Conservation (phyloP, 2,329 filamentous ascomycete genomes). For the Fusarium decemcellulare region DNA sequence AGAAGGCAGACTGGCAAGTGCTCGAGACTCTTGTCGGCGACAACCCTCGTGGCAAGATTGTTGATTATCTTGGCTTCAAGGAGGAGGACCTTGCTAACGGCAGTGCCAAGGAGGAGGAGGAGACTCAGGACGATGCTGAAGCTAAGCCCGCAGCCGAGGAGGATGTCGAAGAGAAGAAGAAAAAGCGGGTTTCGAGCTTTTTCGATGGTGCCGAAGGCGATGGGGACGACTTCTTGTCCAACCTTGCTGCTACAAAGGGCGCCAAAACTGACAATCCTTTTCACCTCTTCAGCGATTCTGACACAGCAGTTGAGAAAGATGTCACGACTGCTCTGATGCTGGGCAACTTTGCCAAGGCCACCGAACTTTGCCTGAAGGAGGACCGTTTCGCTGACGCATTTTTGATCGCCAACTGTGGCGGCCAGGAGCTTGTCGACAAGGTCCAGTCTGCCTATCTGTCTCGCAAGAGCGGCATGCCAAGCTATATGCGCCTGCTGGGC, state of each 20-base stretch:
- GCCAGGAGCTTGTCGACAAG: slow-evolving; percentile 93
- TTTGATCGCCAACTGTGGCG: slow-evolving; percentile 97
- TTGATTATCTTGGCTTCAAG: slow-evolving; percentile 91
- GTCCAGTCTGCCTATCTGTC: slow-evolving; percentile 93
- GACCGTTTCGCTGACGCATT: slow-evolving; percentile 95
- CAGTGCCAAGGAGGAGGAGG: slow-evolving; percentile 52
- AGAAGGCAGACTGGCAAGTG: slow-evolving; percentile 96
- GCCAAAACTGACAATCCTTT: slow-evolving; percentile 96
- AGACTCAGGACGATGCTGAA: slow-evolving; percentile 39
- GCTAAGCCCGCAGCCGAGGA: slow-evolving; percentile 49
- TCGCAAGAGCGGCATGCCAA: slow-evolving; percentile 85
- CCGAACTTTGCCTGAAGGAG: slow-evolving; percentile 90
- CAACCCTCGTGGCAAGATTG: slow-evolving; percentile 87
- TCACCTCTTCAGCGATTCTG: slow-evolving; percentile 86
- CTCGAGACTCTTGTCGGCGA: slow-evolving; percentile 89
- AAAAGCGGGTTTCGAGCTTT: slow-evolving; percentile 80
- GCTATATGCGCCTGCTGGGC: slow-evolving; percentile 90
- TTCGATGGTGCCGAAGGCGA: slow-evolving; percentile 79
- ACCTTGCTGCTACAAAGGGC: slow-evolving; percentile 88
- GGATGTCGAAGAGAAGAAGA: slow-evolving; percentile 57
- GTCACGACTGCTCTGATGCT: slow-evolving; percentile 92
- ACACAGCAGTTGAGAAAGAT: slow-evolving; percentile 85
- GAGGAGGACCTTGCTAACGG: slow-evolving; percentile 70
- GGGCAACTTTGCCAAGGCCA: slow-evolving; percentile 90
- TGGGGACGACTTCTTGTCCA: slow-evolving; percentile 88